A percentile compares a stretch with the other conserved stretches of the same genome.
These are phyloP conservation scores for Macrolepiota albuminosa DNA, from an alignment of 768 basidiomycete species.

Conservation along the genomic window DNA sequence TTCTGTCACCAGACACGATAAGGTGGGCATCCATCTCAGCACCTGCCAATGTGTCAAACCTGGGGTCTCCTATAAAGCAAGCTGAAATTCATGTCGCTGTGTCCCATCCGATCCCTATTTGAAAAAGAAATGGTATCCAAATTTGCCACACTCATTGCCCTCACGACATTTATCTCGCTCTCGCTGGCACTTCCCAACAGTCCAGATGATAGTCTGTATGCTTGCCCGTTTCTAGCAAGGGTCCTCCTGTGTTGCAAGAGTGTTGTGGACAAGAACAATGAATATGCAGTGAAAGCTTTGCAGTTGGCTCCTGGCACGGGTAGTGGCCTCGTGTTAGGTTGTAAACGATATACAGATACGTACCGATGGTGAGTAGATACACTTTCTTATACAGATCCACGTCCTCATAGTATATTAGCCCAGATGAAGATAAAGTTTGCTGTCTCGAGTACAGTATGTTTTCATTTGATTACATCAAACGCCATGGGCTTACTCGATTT, in stretches of 20 bases:
- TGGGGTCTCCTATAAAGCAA: constrained; percentile 1
- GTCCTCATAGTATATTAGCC: not conserved
- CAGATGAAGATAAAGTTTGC: not conserved
- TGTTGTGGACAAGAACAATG: not conserved
- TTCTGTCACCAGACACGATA: not conserved
- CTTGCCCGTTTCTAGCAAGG: too few species aligned
- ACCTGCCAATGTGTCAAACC: too few species aligned
- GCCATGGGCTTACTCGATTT: not conserved
- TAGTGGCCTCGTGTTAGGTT: too few species aligned
- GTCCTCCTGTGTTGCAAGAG: not conserved
- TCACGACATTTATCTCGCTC: not conserved
- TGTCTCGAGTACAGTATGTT: not conserved
- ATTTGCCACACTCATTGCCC: not conserved
- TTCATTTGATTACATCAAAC: not conserved
- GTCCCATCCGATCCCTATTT: not conserved
- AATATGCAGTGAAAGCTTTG: not conserved
- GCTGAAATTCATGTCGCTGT: not conserved
- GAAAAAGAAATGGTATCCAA: not conserved
- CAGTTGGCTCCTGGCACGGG: not conserved
- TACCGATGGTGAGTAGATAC: not conserved
- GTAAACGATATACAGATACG: too few species aligned
- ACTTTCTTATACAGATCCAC: not conserved
- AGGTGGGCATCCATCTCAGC: not conserved
- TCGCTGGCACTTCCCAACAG: not conserved
- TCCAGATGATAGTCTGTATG: not conserved